A percentile compares a stretch with the other conserved stretches of the same genome.
phyloP scores from a whole-genome alignment of 2,329 filamentous ascomycete genomes.

The Basipetospora chlamydospora region DNA sequence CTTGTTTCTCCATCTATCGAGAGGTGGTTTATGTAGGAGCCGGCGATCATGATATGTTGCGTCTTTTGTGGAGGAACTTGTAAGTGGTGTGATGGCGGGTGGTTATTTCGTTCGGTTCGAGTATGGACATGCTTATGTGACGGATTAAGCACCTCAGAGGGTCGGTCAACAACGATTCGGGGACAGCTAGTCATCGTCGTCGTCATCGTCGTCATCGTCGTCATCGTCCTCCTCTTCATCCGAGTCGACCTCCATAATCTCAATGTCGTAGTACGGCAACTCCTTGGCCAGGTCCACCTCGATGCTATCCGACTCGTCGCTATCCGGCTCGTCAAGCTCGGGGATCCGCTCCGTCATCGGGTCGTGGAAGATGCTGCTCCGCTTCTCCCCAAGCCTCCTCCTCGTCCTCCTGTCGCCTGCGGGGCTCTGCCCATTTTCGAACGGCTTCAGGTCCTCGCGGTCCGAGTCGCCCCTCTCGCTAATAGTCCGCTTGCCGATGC shows the following conservation, averaged over 20 bases:
- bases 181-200: no score
- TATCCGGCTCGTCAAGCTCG: conserved; percentile 37
- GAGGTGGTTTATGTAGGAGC: no score
- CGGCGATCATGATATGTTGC: no score
- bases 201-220: no score
- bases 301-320: conserved; percentile 28
- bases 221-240: no score
- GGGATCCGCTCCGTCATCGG: conserved; percentile 35
- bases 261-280: conserved; percentile 33
- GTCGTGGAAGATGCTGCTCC: conserved; percentile 32
- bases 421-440: conserved; percentile 6
- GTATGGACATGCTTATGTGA: no score
- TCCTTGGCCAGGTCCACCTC: conserved; percentile 30
- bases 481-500: conserved; percentile 39
- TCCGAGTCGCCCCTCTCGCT: conserved; percentile 39
- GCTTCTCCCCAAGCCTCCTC: conserved; percentile 29
- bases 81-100: no score
- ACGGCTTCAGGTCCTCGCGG: conserved; percentile 16
- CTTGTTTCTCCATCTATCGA: conserved; percentile 3
- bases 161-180: no score
- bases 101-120: no score
- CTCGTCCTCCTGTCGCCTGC: conserved; percentile 30
- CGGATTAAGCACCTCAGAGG: no score
- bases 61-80: no score
- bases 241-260: conserved; percentile 34